These are phyloP conservation scores for Kalanchoe fedtschenkoi DNA, from an alignment of 164 flowering plant genomes.

Conservation along the genomic window DNA sequence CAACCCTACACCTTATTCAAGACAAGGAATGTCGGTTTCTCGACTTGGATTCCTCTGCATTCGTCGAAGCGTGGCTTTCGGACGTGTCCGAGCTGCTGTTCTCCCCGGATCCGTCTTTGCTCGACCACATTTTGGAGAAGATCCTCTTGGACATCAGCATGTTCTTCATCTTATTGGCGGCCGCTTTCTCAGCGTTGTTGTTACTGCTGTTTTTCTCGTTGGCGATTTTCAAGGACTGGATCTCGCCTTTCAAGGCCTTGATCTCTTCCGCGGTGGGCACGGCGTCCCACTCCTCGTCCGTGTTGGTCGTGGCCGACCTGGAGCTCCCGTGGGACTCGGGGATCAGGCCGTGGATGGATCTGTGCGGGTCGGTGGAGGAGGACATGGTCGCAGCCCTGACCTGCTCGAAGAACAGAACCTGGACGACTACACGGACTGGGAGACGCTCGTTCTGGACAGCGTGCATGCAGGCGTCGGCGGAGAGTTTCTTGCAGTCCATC, in stretches of 20 bases:
- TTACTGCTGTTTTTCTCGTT: slow-evolving; percentile 11
- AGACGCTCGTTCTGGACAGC: slow-evolving; percentile 79
- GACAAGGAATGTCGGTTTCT: background rate
- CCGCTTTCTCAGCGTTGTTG: slow-evolving; percentile 23
- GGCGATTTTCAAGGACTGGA: slow-evolving; percentile 33
- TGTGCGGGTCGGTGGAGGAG: slow-evolving; percentile 29
- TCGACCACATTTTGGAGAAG: slow-evolving; percentile 47
- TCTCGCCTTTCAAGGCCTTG: slow-evolving; percentile 52
- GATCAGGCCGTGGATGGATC: slow-evolving; percentile 23
- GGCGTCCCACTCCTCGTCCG: slow-evolving; percentile 69
- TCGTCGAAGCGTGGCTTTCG: slow-evolving; percentile 47
- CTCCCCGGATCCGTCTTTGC: slow-evolving; percentile 40
- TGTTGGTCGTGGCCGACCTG: slow-evolving; percentile 54
- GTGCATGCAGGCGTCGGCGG: slow-evolving; percentile 57
- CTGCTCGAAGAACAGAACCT: slow-evolving; percentile 77
- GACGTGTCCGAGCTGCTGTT: slow-evolving; percentile 65
- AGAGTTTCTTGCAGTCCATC: slow-evolving; percentile 72
- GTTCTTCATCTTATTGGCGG: slow-evolving; percentile 37
- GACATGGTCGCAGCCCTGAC: slow-evolving; percentile 28
- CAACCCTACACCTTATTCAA: background rate
- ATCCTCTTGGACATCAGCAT: slow-evolving; percentile 40
- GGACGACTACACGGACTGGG: slow-evolving; percentile 67
- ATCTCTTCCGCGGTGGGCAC: slow-evolving; percentile 48
- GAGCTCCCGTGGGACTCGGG: slow-evolving; percentile 65
- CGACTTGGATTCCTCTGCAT: slow-evolving; percentile 41